These are phyloP conservation scores for Phylloporus sp. DNA, from an alignment of 768 basidiomycete species.

Conservation along the genomic window DNA sequence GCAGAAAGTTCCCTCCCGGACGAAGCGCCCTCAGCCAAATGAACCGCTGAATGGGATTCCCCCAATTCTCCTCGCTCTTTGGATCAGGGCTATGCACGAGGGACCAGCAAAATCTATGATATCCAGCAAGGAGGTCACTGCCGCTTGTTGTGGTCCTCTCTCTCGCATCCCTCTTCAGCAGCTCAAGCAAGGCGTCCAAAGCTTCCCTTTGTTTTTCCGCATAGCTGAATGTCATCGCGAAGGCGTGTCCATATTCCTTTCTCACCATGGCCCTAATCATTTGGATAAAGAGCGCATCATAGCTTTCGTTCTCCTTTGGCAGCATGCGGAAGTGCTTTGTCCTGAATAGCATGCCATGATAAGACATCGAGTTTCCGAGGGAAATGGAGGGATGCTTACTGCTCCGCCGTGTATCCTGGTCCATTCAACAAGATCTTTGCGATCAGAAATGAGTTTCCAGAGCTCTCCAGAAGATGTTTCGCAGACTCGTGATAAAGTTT, in stretches of 20 bases:
- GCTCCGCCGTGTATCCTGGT: neutral
- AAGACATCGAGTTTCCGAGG: neutral
- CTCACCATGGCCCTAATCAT: constrained; percentile 5
- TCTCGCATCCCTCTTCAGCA: neutral
- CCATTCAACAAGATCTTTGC: constrained; percentile 4
- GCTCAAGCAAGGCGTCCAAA: neutral
- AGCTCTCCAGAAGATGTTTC: neutral
- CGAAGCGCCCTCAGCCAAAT: neutral
- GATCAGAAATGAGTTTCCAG: neutral
- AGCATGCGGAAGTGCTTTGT: neutral
- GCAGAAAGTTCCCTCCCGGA: neutral
- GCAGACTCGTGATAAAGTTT: neutral
- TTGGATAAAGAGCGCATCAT: neutral
- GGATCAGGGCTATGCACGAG: neutral
- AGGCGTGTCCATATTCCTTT: neutral
- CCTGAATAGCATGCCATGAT: neutral
- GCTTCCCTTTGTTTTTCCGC: neutral
- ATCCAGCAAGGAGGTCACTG: neutral
- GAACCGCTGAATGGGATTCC: neutral
- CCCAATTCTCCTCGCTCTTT: neutral
- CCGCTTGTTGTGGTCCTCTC: neutral
- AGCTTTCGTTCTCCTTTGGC: neutral
- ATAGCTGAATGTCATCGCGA: neutral
- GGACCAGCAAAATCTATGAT: constrained; percentile 1
- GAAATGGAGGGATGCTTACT: neutral